Evolutionary conservation across 139 green algal genomes (phyloP).

Genomic region (Chlorella sp.): DNA sequence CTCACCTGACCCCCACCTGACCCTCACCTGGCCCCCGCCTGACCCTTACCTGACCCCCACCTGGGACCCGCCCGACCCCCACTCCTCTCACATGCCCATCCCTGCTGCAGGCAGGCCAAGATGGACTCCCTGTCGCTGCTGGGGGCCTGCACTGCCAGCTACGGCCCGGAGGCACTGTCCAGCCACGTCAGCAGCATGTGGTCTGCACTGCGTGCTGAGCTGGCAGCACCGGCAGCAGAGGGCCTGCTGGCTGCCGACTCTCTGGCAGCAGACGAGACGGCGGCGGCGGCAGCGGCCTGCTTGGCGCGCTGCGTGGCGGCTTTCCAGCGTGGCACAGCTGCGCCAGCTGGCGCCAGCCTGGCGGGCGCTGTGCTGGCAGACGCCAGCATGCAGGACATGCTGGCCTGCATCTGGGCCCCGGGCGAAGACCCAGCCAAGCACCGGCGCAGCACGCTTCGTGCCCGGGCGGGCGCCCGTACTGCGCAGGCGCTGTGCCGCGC

Average conservation of each 20-base stretch:
- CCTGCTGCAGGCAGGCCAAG: slow-evolving; percentile 49
- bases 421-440: neutral
- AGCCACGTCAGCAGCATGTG: slow-evolving; percentile 14
- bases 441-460: slow-evolving; percentile 19
- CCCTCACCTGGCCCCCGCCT: too few species aligned
- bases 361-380: slow-evolving; percentile 21
- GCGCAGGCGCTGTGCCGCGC: neutral
- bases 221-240: slow-evolving; percentile 22
- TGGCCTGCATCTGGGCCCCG: neutral
- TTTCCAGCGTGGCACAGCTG: neutral
- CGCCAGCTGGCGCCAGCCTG: slow-evolving; percentile 4
- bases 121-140: slow-evolving; percentile 43
- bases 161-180: neutral
- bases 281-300: neutral
- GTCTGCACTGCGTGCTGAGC: slow-evolving; percentile 14
- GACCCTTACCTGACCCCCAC: too few species aligned
- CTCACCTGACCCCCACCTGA: too few species aligned
- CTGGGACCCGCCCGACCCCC: too few species aligned
- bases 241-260: slow-evolving; percentile 23
- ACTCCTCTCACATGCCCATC: neutral
- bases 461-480: neutral
- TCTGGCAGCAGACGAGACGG: neutral
- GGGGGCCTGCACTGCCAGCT: slow-evolving; percentile 20
- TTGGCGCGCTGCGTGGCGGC: slow-evolving; percentile 12
- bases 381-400: slow-evolving; percentile 5